These are phyloP conservation scores for Emmonsia crescens DNA, from an alignment of 2,329 filamentous ascomycete species.

Conservation along the genomic window DNA sequence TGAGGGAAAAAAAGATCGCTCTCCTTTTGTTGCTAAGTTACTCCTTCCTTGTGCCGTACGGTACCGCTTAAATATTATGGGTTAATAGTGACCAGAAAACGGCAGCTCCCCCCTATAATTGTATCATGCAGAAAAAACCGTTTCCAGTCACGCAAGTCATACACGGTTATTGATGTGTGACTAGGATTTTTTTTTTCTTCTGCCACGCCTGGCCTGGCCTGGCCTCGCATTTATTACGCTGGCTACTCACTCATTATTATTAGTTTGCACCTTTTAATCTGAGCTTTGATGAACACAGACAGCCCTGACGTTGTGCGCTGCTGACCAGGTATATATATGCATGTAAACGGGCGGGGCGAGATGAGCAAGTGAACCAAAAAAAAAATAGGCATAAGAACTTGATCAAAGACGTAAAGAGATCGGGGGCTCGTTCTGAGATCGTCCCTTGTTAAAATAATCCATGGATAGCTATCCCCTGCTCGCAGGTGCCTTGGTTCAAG, in stretches of 20 bases:
- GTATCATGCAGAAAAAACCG: neutral
- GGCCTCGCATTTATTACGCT: neutral
- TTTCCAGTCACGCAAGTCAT: neutral
- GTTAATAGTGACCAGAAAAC: neutral
- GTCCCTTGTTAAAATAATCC: neutral
- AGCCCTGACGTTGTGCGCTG: neutral
- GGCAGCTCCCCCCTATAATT: neutral
- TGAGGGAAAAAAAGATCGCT: neutral
- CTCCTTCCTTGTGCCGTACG: neutral
- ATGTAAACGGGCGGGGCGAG: neutral
- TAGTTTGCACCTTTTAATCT: neutral
- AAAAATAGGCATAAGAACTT: neutral
- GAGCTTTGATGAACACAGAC: neutral
- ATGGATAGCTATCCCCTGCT: neutral
- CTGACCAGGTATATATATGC: neutral
- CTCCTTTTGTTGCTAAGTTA: neutral
- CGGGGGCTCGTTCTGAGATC: neutral
- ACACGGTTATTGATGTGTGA: conserved; percentile 1
- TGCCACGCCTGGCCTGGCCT: neutral
- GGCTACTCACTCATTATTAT: neutral
- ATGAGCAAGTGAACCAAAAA: neutral
- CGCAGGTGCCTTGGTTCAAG: neutral
- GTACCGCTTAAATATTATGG: too few species aligned
- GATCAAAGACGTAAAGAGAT: neutral
- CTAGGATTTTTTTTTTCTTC: neutral